These are phyloP conservation scores for Pichia sp. DNA, from an alignment of 1,139 yeast genomes.

Conservation along the genomic window DNA sequence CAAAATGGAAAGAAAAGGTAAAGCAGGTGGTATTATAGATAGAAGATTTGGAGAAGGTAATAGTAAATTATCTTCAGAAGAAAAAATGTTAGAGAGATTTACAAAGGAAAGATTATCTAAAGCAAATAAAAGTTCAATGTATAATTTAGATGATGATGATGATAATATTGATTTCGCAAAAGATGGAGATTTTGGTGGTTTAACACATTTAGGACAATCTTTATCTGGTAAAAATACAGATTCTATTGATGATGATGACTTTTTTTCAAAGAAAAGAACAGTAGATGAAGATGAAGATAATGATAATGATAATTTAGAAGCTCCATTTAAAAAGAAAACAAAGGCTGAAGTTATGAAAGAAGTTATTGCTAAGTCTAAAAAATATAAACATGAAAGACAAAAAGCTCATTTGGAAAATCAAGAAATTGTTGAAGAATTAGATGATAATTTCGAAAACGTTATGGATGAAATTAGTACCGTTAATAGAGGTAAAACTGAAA, in stretches of 20 bases:
- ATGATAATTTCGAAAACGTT: constrained; percentile 70
- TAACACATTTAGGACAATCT: constrained; percentile 79
- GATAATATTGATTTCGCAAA: constrained; percentile 38
- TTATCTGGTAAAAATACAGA: constrained; percentile 23
- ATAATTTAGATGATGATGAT: constrained; percentile 76
- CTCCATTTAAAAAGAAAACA: constrained; percentile 60
- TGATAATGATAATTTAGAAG: constrained; percentile 44
- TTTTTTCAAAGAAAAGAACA: constrained; percentile 26
- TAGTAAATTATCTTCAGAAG: constrained; percentile 67
- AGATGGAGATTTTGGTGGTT: constrained; percentile 35
- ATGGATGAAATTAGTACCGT: constrained; percentile 48
- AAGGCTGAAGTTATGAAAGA: constrained; percentile 97
- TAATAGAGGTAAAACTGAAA: constrained; percentile 22
- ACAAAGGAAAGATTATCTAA: constrained; percentile 74
- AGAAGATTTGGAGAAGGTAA: constrained; percentile 90
- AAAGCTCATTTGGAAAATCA: constrained; percentile 63
- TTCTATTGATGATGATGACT: constrained; percentile 33
- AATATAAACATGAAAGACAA: constrained; percentile 85
- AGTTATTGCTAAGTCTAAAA: constrained; percentile 89
- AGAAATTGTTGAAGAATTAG: constrained; percentile 68
- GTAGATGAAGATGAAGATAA: constrained; percentile 32
- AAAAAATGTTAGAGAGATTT: constrained; percentile 91
- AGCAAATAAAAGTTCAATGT: constrained; percentile 48
- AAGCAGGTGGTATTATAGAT: constrained; percentile 74
- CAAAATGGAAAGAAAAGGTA: constrained; percentile 54